These are phyloP conservation scores for Coleophoma crateriformis DNA, from an alignment of 2,329 filamentous ascomycete species.

Conservation along the genomic window DNA sequence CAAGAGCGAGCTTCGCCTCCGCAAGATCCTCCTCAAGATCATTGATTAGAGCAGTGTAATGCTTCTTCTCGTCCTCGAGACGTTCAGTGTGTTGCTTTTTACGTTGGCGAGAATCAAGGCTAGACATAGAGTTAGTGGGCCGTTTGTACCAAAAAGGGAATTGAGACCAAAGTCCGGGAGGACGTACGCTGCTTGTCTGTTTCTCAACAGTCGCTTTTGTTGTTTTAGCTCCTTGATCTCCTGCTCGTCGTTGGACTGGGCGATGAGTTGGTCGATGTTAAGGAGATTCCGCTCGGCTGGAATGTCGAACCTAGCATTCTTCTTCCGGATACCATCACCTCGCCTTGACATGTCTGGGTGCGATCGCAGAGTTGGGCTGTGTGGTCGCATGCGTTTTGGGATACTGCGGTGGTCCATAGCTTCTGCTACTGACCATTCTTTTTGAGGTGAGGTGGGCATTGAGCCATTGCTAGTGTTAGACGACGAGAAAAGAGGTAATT, in stretches of 20 bases:
- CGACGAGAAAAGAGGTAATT: slow-evolving; percentile 48
- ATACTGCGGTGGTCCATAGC: slow-evolving; percentile 41
- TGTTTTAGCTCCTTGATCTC: slow-evolving; percentile 98
- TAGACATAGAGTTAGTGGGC: slow-evolving; percentile 31
- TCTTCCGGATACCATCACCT: slow-evolving; percentile 75
- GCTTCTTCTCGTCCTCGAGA: slow-evolving; percentile 95
- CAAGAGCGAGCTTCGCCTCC: slow-evolving; percentile 61
- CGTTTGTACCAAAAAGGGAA: slow-evolving; percentile 5
- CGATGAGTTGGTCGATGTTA: slow-evolving; percentile 93
- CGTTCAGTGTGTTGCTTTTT: slow-evolving; percentile 99
- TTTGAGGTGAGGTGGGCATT: slow-evolving; percentile 51
- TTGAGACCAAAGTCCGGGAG: slow-evolving; percentile 21
- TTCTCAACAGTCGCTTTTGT: slow-evolving; percentile 90
- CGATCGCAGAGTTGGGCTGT: slow-evolving; percentile 62
- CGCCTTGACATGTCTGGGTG: slow-evolving; percentile 62
- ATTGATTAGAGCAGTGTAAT: slow-evolving; percentile 70
- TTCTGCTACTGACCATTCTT: slow-evolving; percentile 48
- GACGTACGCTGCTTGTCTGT: slow-evolving; percentile 92
- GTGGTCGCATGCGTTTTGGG: slow-evolving; percentile 58
- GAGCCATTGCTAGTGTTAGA: slow-evolving; percentile 39
- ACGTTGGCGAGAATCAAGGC: slow-evolving; percentile 90
- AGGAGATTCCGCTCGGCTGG: slow-evolving; percentile 86
- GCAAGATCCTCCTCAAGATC: slow-evolving; percentile 74
- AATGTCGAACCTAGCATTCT: slow-evolving; percentile 97
- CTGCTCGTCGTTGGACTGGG: slow-evolving; percentile 80